These are phyloP conservation scores for Candida patagonica DNA, from an alignment of 805 yeast genomes.

Conservation along the genomic window DNA sequence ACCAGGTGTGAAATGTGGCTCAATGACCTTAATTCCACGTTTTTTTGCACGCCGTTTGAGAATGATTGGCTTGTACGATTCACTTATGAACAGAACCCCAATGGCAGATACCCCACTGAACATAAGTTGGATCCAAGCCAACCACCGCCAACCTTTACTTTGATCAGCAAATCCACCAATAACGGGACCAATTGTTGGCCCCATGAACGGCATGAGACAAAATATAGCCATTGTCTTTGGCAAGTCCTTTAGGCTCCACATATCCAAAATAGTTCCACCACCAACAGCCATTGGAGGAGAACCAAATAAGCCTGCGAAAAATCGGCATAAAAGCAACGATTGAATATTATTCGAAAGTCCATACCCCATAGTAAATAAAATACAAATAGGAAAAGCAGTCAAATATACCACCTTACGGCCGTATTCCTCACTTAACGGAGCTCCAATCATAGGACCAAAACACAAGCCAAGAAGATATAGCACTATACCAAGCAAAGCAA, in stretches of 20 bases:
- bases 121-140: conserved; percentile 6
- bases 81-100: neutral
- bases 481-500: conserved; percentile 39
- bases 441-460: conserved; percentile 51
- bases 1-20: neutral
- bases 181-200: conserved; percentile 66
- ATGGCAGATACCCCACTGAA: neutral
- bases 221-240: conserved; percentile 67
- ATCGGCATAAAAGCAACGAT: conserved; percentile 48
- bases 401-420: conserved; percentile 61
- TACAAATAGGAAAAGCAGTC: conserved; percentile 43
- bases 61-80: neutral
- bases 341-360: conserved; percentile 31
- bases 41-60: conserved; percentile 4
- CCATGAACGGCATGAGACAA: conserved; percentile 70
- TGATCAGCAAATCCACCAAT: conserved; percentile 50
- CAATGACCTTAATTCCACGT: neutral
- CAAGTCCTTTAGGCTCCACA: conserved; percentile 58
- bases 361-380: conserved; percentile 40
- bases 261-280: conserved; percentile 74
- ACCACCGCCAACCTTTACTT: conserved; percentile 50
- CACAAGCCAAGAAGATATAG: conserved; percentile 54
- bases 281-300: conserved; percentile 80
- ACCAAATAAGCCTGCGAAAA: conserved; percentile 66
- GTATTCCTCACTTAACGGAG: conserved; percentile 65